phyloP scores from a whole-genome alignment of 768 basidiomycete species.

The Mycena capillaripes region DNA sequence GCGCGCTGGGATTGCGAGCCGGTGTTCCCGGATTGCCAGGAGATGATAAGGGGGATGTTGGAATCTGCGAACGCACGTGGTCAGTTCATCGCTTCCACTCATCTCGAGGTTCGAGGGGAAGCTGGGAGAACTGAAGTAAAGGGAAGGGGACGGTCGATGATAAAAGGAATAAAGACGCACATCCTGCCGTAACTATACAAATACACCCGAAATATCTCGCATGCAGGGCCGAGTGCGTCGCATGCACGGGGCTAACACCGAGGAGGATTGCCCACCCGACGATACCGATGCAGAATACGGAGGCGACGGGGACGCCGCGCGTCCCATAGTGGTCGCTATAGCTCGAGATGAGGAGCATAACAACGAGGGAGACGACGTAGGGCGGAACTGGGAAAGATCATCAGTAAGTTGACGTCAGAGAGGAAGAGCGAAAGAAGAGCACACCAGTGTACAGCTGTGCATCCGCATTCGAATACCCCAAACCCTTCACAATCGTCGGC shows the following conservation, averaged over 20 bases:
- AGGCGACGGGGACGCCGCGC: conserved; percentile 23
- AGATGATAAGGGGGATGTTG: conserved; percentile 25
- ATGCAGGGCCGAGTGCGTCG: background rate
- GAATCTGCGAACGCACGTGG: background rate
- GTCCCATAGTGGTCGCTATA: conserved; percentile 23
- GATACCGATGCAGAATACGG: conserved; percentile 20
- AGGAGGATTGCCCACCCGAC: conserved; percentile 26
- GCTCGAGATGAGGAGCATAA: conserved; percentile 29
- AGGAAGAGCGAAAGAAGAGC: background rate
- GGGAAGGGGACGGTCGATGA: too few relatives aligned
- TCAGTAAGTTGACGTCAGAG: background rate
- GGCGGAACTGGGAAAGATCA: too few relatives aligned
- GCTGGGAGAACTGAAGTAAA: background rate
- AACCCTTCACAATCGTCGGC: conserved; percentile 29
- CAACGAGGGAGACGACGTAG: conserved; percentile 27
- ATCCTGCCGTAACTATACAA: conserved; percentile 23
- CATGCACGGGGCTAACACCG: conserved; percentile 16
- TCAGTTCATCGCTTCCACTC: too few relatives aligned
- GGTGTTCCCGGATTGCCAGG: conserved; percentile 31
- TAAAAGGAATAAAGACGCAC: conserved; percentile 7
- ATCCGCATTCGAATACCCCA: conserved; percentile 24
- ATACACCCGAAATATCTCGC: conserved; percentile 30
- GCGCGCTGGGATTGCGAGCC: conserved; percentile 30
- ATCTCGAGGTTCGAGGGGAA: too few relatives aligned
- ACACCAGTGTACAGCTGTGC: conserved; percentile 29